Conservation (phyloP, 805 yeast genomes). For the Metschnikowia drakensbergensis region DNA sequence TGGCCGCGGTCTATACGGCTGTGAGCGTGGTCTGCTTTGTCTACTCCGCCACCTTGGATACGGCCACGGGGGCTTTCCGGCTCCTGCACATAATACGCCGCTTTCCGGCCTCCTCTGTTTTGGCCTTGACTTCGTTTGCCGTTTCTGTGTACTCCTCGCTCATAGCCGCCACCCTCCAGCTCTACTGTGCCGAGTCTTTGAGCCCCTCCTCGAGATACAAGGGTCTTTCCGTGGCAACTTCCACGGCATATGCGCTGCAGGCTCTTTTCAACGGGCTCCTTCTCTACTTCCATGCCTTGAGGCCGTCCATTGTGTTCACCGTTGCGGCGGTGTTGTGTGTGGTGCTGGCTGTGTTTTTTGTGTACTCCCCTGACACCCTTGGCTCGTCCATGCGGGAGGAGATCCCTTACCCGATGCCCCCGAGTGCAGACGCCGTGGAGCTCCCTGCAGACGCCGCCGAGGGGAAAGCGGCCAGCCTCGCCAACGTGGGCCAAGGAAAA, state of each 20-base stretch:
- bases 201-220: constrained; percentile 40
- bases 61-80: constrained; percentile 22
- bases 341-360: neutral
- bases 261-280: neutral
- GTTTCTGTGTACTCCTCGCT: constrained; percentile 47
- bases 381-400: neutral
- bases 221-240: constrained; percentile 12
- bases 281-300: neutral
- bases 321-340: neutral
- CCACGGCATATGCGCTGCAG: constrained; percentile 6
- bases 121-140: constrained; percentile 44
- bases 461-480: too few relatives aligned
- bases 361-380: neutral
- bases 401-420: neutral
- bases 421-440: constrained; percentile 3
- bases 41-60: constrained; percentile 21
- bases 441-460: neutral
- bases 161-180: constrained; percentile 45
- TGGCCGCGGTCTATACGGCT: constrained; percentile 32
- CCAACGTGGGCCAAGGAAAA: too few relatives aligned
- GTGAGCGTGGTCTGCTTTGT: constrained; percentile 35
- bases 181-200: constrained; percentile 49
- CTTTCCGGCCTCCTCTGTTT: constrained; percentile 38
- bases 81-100: constrained; percentile 32
- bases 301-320: neutral